Conservation (phyloP, 2,329 filamentous ascomycete species). For the Monosporascus sp. region DNA sequence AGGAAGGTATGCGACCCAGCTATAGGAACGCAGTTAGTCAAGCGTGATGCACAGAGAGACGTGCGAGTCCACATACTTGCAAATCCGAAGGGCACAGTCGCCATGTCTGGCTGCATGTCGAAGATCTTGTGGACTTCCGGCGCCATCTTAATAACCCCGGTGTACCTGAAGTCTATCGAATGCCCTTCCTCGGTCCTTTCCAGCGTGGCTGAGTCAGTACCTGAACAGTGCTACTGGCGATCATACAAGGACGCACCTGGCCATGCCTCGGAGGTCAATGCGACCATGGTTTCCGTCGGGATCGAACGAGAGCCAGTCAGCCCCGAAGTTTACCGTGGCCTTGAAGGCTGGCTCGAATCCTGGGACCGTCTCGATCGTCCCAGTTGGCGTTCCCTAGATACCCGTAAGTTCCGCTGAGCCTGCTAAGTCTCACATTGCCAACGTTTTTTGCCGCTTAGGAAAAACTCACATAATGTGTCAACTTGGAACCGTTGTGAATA, state of each 20-base stretch:
- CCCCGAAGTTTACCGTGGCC: slow-evolving; percentile 8
- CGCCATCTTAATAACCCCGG: slow-evolving; percentile 2
- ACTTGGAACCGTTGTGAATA: too few species aligned
- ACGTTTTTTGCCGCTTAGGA: too few species aligned
- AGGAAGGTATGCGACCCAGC: slow-evolving; percentile 3
- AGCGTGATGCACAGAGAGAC: too few species aligned
- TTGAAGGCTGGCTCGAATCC: slow-evolving; percentile 13
- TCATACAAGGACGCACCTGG: slow-evolving; percentile 1
- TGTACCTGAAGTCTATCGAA: slow-evolving; percentile 5
- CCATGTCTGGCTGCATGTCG: slow-evolving; percentile 3
- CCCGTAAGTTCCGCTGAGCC: too few species aligned
- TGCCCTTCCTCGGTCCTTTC: slow-evolving; percentile 8
- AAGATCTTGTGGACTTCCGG: slow-evolving; percentile 4
- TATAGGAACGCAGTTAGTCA: background rate
- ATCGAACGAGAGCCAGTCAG: slow-evolving; percentile 10
- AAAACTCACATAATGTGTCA: too few species aligned
- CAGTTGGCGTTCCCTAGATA: too few species aligned
- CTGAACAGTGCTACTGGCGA: background rate
- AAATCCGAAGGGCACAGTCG: slow-evolving; percentile 6
- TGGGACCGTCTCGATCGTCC: slow-evolving; percentile 7
- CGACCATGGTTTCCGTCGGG: slow-evolving; percentile 5
- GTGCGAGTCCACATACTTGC: too few species aligned
- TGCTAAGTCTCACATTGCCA: too few species aligned
- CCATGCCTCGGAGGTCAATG: slow-evolving; percentile 6
- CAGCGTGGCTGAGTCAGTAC: too few species aligned